These are phyloP conservation scores for Suhomyces sp. DNA, from an alignment of 805 yeast genomes.

Conservation along the genomic window DNA sequence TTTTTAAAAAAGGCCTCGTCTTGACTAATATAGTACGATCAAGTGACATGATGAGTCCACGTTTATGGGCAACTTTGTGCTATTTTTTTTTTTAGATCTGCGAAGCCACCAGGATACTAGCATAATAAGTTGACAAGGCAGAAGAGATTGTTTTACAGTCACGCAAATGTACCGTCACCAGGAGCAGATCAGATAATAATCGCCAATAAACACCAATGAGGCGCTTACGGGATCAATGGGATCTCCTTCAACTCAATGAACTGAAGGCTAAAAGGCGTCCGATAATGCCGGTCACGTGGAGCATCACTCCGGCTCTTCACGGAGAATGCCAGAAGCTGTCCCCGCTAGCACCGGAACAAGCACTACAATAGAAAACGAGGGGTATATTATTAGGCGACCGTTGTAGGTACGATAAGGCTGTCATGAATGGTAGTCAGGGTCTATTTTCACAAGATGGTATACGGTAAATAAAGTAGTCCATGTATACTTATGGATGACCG, in stretches of 20 bases:
- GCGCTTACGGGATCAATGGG: background rate
- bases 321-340: no score
- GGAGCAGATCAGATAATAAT: background rate
- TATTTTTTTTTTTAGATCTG: background rate
- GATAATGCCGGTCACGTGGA: background rate
- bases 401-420: no score
- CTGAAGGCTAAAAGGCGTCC: background rate
- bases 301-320: no score
- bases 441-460: no score
- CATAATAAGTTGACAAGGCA: background rate
- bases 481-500: background rate
- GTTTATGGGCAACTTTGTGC: background rate
- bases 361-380: no score
- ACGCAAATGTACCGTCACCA: background rate
- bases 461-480: background rate
- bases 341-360: background rate
- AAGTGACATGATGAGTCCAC: conserved; percentile 2
- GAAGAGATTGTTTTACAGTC: background rate
- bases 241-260: no score
- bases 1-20: background rate
- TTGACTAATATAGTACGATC: background rate
- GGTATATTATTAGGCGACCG: no score
- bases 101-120: background rate
- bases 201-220: background rate
- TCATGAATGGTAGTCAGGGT: no score